Conservation (phyloP, 352 stramenopile genomes). For the Phytopythium chamaehyphon region DNA sequence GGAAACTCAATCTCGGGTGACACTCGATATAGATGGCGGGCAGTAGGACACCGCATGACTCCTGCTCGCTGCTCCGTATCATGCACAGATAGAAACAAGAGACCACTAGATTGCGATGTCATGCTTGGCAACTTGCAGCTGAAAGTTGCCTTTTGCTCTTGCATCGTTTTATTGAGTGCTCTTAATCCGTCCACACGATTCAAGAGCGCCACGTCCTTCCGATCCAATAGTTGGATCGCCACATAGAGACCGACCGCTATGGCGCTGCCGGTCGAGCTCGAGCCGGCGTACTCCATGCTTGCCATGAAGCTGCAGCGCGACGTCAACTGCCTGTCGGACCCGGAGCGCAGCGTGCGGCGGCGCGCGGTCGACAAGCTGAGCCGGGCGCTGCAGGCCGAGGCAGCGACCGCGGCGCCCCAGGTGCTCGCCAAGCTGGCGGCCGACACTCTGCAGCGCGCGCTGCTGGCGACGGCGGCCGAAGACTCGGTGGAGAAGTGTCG, state of each 20-base stretch:
- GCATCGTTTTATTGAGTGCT: too few relatives aligned
- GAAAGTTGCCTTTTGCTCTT: too few relatives aligned
- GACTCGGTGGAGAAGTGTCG: conserved; percentile 78
- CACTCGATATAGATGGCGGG: background rate
- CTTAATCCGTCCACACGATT: background rate
- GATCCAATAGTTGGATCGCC: background rate
- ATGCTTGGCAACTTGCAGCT: too few relatives aligned
- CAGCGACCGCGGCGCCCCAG: conserved; percentile 16
- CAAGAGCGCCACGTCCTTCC: background rate
- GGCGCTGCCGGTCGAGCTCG: conserved; percentile 45
- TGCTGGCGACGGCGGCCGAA: conserved; percentile 41
- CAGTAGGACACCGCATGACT: too few relatives aligned
- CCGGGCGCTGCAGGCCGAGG: conserved; percentile 44
- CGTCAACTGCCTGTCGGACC: conserved; percentile 73
- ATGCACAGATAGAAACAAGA: background rate
- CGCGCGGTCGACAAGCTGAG: conserved; percentile 72
- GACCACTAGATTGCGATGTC: too few relatives aligned
- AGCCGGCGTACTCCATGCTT: conserved; percentile 50
- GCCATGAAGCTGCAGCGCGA: conserved; percentile 82
- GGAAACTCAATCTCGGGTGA: background rate
- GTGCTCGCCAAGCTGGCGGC: conserved; percentile 45
- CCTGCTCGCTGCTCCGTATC: background rate
- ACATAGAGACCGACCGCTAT: conserved; percentile 7
- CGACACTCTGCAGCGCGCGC: conserved; percentile 35
- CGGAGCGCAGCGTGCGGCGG: conserved; percentile 64